Evolutionary conservation across 495 filamentous ascomycete species (phyloP), one percentile per base, ranked within the genome.

Genomic region (Aspergillus mulundensis): DNA sequence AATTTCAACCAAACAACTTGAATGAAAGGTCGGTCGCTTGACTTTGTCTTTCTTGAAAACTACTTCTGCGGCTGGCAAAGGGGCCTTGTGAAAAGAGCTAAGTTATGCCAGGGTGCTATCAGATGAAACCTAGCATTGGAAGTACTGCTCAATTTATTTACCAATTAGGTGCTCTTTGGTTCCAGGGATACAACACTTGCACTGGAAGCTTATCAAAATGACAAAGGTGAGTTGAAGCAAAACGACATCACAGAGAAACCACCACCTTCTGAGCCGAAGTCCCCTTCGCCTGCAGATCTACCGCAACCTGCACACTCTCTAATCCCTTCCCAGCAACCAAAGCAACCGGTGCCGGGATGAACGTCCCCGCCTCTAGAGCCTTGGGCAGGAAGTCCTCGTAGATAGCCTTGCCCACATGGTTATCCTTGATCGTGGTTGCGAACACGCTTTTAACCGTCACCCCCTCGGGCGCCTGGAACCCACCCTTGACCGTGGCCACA

Each of bases 261-360:
- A 79, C 74, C 4, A 78, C 71, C 53, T 77, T 36, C 64, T 77
- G 77, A 49, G 65, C 65, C 0, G 69, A 71, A n/a, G 65, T 69
- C 7, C 73, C 77, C 25, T 67, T 62, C 19, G 53, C 57, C 30
- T 66, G 51, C 14, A 67, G 45, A 61, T 76, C 63, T 34, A 78
- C 42, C 18, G 67, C 77, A 14, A 59, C 62, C 60, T 80, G 71
- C 10, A 79, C 52, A 21, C 59, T 62, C 21, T 74, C 73, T 56
- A 82, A 56, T 14, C 78, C 77, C 1, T 63, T 61, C 2, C 71
- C 74, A 1, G 74, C 66, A 32, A 77, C 66, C 20, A 53, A 36
- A 0, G 71, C 63, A 10, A 66, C 61, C 14, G 74, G 75, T 7
- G 70, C 66, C 14, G 66, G 50, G 7, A 54, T 40, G 48, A 61